Base-by-base conservation (phyloP, 345 rosid genomes). In the Populus nigra region DNA sequence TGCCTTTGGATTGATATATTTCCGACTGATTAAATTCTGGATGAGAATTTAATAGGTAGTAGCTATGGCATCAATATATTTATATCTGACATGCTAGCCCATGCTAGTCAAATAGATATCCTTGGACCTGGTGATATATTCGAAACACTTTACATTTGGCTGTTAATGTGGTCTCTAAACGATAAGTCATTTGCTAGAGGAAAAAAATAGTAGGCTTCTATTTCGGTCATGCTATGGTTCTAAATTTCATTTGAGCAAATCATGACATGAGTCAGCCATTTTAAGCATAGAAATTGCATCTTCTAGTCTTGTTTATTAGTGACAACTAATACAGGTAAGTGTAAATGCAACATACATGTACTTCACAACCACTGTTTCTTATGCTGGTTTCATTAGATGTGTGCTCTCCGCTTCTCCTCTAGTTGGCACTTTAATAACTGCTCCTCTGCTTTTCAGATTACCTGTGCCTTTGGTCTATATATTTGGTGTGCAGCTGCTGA, bases 401-500 rank as follows among this genome's bases (percentile, higher is more conserved):
- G 33, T 17, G 25, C 13, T 43, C 36, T 25, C 65, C 9, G 57
- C 12, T 29, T 61, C 49, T 25, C 65, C 29, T 73, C 18, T 29
- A 8, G 17, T 68, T 62, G 65, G 17, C 47, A 69, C 33, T 59
- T 74, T n/a, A 35, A 38, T 31, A 63, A 73, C 25, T 9, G 61
- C 35, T 69, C n/a, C 22, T 45, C 69, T 49, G 25, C 43, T 62
- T 74, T 73, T 47, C 82, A 79, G 82, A 79, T 79, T 62, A 69
- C 67, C 2, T 79, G 71, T 49, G 82, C 65, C 65, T 79, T 79
- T 69, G 78, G 82, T 63, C 78, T 79, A 13, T 79, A 79, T 38
- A 74, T 79, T 35, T 79, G 82, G 82, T 79, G 82, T 29, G 78
- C 78, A n/a, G 82, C 82, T 29, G 74, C 82, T 69, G 78, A 79